Conservation (phyloP, 192 early-diverging fungal genomes). For the Backusella psychrophila region DNA sequence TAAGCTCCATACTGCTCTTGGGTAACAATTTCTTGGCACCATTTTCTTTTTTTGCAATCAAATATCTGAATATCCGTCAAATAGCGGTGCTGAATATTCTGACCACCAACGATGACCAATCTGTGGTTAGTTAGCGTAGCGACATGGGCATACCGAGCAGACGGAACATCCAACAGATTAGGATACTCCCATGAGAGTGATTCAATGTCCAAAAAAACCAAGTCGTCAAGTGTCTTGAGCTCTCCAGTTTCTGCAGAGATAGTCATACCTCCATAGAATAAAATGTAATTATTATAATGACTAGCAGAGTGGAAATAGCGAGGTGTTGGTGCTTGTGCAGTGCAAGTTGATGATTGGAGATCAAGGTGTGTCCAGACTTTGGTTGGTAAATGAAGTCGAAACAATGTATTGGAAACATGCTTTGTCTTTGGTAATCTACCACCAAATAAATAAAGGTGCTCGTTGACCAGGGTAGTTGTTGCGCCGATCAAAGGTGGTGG, state of each 20-base stretch:
- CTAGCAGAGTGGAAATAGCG: constrained; percentile 76
- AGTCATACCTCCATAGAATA: constrained; percentile 79
- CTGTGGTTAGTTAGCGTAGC: constrained; percentile 59
- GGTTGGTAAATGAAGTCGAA: constrained; percentile 57
- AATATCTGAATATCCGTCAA: constrained; percentile 73
- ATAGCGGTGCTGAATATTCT: constrained; percentile 72
- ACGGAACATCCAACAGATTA: constrained; percentile 43
- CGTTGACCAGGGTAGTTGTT: constrained; percentile 63
- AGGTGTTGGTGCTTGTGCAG: constrained; percentile 39
- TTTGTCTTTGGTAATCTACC: constrained; percentile 66
- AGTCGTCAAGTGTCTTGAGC: constrained; percentile 61
- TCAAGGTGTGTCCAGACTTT: constrained; percentile 54
- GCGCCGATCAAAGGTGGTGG: constrained; percentile 77
- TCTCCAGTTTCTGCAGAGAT: constrained; percentile 58
- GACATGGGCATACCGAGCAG: constrained; percentile 74
- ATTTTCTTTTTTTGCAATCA: constrained; percentile 59
- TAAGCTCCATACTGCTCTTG: constrained; percentile 74
- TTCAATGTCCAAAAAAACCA: constrained; percentile 62
- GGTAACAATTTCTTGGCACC: constrained; percentile 61
- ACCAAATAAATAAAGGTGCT: constrained; percentile 70
- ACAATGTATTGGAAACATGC: constrained; percentile 69
- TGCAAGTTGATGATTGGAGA: neutral
- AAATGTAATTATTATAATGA: constrained; percentile 56
- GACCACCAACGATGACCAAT: constrained; percentile 71
- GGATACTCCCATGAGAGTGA: constrained; percentile 59